Conservation (phyloP, 1,284 basidiomycete species). For the Tilletiaria anomala region DNA sequence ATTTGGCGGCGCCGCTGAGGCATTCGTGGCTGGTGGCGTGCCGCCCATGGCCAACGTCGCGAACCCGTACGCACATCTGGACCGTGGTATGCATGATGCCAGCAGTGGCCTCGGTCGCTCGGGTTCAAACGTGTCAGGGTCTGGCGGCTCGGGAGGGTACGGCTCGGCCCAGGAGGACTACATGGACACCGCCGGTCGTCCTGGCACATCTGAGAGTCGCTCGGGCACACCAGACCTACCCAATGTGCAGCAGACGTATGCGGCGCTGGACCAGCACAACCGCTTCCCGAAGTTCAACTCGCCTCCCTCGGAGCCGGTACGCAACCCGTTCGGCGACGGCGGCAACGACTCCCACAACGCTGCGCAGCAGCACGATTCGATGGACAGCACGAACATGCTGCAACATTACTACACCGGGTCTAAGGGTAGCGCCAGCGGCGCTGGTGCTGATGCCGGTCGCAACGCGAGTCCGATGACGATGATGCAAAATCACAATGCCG, state of each 20-base stretch:
- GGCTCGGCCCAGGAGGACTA: not conserved
- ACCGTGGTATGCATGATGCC: constrained; percentile 10
- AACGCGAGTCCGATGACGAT: too few species aligned
- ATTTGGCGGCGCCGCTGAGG: constrained; percentile 22
- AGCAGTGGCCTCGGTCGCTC: constrained; percentile 6
- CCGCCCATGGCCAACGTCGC: constrained; percentile 24
- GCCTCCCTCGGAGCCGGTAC: too few species aligned
- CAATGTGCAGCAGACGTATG: constrained; percentile 27
- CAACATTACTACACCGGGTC: too few species aligned
- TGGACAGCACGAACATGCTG: too few species aligned
- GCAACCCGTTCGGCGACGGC: too few species aligned
- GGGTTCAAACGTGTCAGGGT: constrained; percentile 5
- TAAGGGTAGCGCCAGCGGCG: too few species aligned
- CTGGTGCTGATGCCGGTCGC: too few species aligned
- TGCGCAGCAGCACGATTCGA: too few species aligned
- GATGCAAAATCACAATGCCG: too few species aligned
- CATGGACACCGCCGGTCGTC: constrained; percentile 17
- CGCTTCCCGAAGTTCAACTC: too few species aligned
- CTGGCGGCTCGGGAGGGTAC: constrained; percentile 1
- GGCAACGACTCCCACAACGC: too few species aligned
- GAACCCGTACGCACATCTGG: constrained; percentile 32
- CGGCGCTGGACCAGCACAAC: too few species aligned
- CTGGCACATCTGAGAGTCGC: constrained; percentile 13
- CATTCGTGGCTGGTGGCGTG: constrained; percentile 12
- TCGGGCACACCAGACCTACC: constrained; percentile 25